Evolutionary conservation across 306 rosid genomes (phyloP).

Genomic region (Cucurbita maxima): DNA sequence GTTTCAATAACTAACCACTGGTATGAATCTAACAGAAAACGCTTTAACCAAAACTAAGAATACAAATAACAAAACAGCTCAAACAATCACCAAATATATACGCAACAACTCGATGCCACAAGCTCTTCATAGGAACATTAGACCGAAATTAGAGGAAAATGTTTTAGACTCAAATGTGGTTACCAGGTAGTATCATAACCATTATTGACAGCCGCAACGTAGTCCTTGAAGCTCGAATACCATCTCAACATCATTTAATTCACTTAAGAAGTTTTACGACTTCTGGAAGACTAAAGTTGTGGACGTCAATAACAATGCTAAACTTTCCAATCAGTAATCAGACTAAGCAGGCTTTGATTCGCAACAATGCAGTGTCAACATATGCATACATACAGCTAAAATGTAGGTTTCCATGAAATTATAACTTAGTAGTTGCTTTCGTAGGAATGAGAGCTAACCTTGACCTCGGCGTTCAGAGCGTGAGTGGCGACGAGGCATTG

Average conservation of each 20-base stretch:
- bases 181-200: background rate
- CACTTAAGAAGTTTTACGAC: background rate
- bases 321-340: background rate
- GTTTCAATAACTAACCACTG: background rate
- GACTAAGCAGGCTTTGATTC: background rate
- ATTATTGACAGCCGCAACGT: background rate
- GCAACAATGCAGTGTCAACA: background rate
- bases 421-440: background rate
- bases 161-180: background rate
- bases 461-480: conserved; percentile 60
- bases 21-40: background rate
- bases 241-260: background rate
- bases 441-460: conserved; percentile 25
- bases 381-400: background rate
- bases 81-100: background rate
- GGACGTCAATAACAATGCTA: background rate
- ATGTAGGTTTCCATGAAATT: background rate
- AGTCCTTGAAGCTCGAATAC: background rate
- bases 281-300: background rate
- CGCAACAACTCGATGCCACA: background rate
- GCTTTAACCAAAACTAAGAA: background rate
- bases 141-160: background rate
- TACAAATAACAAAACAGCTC: background rate
- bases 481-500: conserved; percentile 76
- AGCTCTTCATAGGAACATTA: background rate